Evolutionary conservation across 805 yeast genomes (phyloP), one percentile per base, ranked within the genome.

Genomic region (Priceomyces medius): DNA sequence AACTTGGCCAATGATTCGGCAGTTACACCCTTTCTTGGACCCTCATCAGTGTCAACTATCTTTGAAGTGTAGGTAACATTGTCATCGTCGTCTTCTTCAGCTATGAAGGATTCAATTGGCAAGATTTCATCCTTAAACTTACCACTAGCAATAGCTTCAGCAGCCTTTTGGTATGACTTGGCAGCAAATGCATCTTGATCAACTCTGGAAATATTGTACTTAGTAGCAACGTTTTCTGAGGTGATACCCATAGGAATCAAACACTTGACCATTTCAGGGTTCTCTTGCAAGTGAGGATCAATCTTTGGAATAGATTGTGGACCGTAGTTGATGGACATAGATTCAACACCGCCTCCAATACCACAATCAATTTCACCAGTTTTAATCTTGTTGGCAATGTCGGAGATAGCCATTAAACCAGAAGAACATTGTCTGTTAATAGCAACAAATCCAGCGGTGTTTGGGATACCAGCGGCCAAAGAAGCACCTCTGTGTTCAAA

Each of bases 231-330:
- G 63, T 91, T 91, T 71, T 91, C 98, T 59, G 88, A 86, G 40
- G 98, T 91, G 56, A 83, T 82, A 35, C 98, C 98, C 98, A 91
- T 91, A 50, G 98, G 98, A 48, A 91, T 80, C 64, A 85, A 68
- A 68, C 97, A 91, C 63, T 82, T 82, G 47, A 56, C 63, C 65
- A 70, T 60, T 53, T 66, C 68, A 17, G 58, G 50, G 49, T 68
- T 46, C 17, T 68, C 71, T 43, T 54, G 58, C 48, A 68, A 55
- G 16, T 31, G 43, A 10, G 49, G 35, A 50, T 64, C 68, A 24
- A 68, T 54, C 56, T 64, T 62, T 40, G 88, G 84, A 44, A 83
- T 68, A 31, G 91, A 80, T 51, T 77, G 77, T 18, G 93, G 85
- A n/a, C 93, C 93, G 63, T 86, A 89, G 69, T 83, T 83, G 48